Conservation (phyloP, 2,329 filamentous ascomycete genomes). For the Neofusicoccum sp. region DNA sequence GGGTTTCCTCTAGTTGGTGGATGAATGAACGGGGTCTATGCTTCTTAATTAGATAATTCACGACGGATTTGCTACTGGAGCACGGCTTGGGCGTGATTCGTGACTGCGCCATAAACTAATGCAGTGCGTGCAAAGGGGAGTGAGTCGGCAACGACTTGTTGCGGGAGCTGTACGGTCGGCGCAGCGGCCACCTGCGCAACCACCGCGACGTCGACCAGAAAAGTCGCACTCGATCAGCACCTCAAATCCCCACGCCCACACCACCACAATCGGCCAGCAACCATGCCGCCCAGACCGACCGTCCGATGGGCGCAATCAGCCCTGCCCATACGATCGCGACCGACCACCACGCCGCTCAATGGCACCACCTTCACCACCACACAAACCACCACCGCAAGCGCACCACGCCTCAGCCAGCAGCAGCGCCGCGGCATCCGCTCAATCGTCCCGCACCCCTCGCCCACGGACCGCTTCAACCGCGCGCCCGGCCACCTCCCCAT, state of each 20-base stretch:
- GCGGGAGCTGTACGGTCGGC: constrained; percentile 1
- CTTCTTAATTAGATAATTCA: constrained; percentile 19
- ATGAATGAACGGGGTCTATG: neutral
- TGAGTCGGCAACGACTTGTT: neutral
- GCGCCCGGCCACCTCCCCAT: constrained; percentile 49
- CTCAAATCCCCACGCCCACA: neutral
- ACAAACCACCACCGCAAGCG: neutral
- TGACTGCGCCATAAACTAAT: no score
- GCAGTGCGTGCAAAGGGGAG: no score
- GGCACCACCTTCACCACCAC: constrained; percentile 1
- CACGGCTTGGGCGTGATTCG: no score
- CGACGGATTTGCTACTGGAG: neutral
- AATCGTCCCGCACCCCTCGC: constrained; percentile 11
- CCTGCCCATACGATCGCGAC: neutral
- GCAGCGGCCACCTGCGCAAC: constrained; percentile 18
- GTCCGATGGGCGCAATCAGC: constrained; percentile 5
- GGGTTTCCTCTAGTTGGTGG: neutral
- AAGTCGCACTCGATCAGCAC: neutral
- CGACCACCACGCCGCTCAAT: constrained; percentile 10
- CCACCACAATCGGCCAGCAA: neutral
- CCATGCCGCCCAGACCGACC: constrained; percentile 14
- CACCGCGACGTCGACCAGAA: constrained; percentile 15
- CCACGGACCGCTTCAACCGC: constrained; percentile 53
- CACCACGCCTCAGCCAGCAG: neutral
- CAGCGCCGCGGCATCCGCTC: constrained; percentile 15